Evolutionary conservation across 352 stramenopile genomes (phyloP).

Genomic region (Globisporangium cystogenes): DNA sequence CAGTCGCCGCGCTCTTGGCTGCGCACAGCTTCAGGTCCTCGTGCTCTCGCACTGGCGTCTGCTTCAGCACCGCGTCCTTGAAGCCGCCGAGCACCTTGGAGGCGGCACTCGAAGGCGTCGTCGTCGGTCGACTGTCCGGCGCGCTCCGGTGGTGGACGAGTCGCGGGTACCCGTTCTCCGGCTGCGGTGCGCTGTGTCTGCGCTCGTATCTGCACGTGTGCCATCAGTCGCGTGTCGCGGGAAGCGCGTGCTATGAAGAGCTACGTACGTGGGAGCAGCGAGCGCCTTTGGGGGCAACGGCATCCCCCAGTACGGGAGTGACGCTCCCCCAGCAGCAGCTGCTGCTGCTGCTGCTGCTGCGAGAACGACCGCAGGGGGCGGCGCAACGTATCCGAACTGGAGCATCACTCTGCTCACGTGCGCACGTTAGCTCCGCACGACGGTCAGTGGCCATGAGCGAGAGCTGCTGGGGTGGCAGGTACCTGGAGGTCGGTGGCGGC

Average conservation of each 20-base stretch:
- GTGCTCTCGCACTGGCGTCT: conserved; percentile 8
- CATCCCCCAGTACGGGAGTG: conserved; percentile 6
- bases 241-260: no score
- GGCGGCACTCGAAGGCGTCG: no score
- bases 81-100: conserved; percentile 26
- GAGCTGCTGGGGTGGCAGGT: no score
- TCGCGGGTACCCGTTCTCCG: background rate
- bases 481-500: conserved; percentile 2
- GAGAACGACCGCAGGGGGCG: background rate
- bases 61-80: conserved; percentile 49
- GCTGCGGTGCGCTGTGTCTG: background rate
- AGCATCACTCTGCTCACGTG: background rate
- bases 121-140: background rate
- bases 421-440: background rate
- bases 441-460: no score
- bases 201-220: background rate
- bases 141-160: background rate
- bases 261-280: background rate
- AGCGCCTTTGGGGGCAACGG: conserved; percentile 2
- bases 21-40: background rate
- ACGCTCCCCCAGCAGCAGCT: background rate
- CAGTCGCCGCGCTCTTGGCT: background rate
- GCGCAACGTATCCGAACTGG: background rate
- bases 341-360: background rate
- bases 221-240: no score